Base-by-base conservation (phyloP, 768 basidiomycete species). In the Tulasnella calospora region DNA sequence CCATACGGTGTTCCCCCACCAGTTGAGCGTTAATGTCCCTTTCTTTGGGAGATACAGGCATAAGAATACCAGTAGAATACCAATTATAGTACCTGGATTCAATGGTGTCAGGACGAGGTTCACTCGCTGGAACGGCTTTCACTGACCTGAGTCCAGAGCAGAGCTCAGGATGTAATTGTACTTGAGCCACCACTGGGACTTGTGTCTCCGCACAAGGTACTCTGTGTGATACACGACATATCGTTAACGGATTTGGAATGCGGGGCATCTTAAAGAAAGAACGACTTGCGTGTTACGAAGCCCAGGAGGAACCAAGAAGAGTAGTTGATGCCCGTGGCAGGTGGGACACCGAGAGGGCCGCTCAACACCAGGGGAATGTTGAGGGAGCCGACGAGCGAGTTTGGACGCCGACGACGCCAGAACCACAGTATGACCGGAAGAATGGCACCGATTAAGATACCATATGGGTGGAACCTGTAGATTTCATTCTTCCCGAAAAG, bases 121-220 rank as follows among this genome's bases (percentile, higher is more conserved):
- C 10, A 27, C n/a, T 35, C 30, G 9, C 38, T 41, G 19, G 9
- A 30, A 13, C 27, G 13, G 8, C 7, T 61, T 61, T 17, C 21
- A 38, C 80, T 27, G 12, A 8, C 85, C 87, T 1, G 85, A 81
- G 77, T 87, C 87, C 71, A 88, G 81, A 0, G 84, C 87, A 0
- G 86, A 85, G 13, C 85, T 84, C 2, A 87, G 82, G 41, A 87
- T 83, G 79, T 88, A 88, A 79, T 87, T 88, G 85, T 85, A 88
- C 84, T 87, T 88, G 30, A 85, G 85, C 87, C 87, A 88, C 87
- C 86, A 87, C 7, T 83, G 83, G 81, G 87, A 87, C 69, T 83
- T 80, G 1, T 82, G 81, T n/a, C 85, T 83, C 9, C 88, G 84
- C 10, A 87, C 74, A 73, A 84, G 78, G 81, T 85, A 88, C 80